Conservation (phyloP, 768 basidiomycete genomes). For the Russula lepida region DNA sequence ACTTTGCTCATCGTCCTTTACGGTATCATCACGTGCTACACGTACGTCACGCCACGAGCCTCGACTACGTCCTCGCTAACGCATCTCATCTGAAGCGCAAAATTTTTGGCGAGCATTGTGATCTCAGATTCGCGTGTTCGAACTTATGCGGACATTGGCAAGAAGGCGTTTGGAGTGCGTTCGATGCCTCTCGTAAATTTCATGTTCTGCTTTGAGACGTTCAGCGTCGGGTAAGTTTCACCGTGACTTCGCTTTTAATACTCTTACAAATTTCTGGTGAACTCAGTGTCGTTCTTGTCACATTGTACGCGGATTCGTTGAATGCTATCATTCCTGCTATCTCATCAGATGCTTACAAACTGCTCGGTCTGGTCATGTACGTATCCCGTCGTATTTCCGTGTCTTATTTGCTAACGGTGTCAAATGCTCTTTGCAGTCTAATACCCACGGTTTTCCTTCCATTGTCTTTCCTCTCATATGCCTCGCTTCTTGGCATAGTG, state of each 20-base stretch:
- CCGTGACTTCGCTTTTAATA: not conserved
- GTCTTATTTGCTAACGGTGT: not conserved
- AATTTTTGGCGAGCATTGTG: constrained; percentile 75
- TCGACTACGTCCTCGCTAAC: not conserved
- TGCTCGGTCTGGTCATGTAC: constrained; percentile 64
- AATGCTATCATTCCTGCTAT: constrained; percentile 61
- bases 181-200: constrained; percentile 56
- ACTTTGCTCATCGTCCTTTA: constrained; percentile 66
- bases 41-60: constrained; percentile 45
- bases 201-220: constrained; percentile 82
- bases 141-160: constrained; percentile 86
- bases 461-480: constrained; percentile 76
- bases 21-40: constrained; percentile 78
- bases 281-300: constrained; percentile 76
- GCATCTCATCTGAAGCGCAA: constrained; percentile 47
- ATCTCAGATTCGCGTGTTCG: constrained; percentile 56
- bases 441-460: constrained; percentile 83
- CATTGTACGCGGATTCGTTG: constrained; percentile 82
- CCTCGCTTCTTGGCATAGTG: constrained; percentile 77
- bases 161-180: constrained; percentile 76
- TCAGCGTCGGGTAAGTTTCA: constrained; percentile 59
- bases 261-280: not conserved
- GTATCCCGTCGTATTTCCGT: constrained; percentile 20
- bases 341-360: constrained; percentile 65
- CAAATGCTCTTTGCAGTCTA: constrained; percentile 40